Percentiles rank a stretch among this genome's conserved stretches.
Evolutionary conservation across 2,329 filamentous ascomycete genomes (phyloP).

Genomic region (Exserohilum rostratum): DNA sequence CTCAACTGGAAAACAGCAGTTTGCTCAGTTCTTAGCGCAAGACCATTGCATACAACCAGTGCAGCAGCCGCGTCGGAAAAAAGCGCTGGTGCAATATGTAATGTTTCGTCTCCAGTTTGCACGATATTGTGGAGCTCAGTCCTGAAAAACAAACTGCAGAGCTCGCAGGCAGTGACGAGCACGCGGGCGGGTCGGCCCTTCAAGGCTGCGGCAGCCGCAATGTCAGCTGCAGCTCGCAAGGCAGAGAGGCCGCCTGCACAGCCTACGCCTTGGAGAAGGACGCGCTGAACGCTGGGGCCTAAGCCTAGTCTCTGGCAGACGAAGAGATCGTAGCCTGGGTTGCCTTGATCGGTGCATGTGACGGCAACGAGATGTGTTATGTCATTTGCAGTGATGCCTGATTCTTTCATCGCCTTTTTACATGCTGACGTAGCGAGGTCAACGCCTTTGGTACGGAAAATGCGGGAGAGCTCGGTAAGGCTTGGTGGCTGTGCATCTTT

Average conservation of each 20-base stretch:
- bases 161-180: constrained; percentile 68
- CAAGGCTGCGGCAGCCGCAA: constrained; percentile 67
- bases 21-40: constrained; percentile 53
- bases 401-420: constrained; percentile 42
- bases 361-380: constrained; percentile 50
- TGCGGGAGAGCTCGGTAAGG: constrained; percentile 33
- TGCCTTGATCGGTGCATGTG: constrained; percentile 48
- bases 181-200: constrained; percentile 66
- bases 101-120: constrained; percentile 52
- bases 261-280: constrained; percentile 47
- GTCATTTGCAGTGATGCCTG: constrained; percentile 21
- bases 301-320: constrained; percentile 45
- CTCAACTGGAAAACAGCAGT: constrained; percentile 62
- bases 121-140: constrained; percentile 69
- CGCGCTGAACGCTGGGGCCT: constrained; percentile 37
- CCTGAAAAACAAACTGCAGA: constrained; percentile 60
- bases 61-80: constrained; percentile 76
- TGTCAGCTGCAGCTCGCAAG: constrained; percentile 61
- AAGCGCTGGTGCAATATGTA: constrained; percentile 68
- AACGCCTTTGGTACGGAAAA: constrained; percentile 40
- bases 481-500: constrained; percentile 16
- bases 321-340: constrained; percentile 48
- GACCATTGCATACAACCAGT: constrained; percentile 67
- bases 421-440: constrained; percentile 41
- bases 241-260: constrained; percentile 49